Evolutionary conservation across 805 yeast genomes (phyloP), one percentile per base, ranked within the genome.

Genomic region (Ogataea trehalophila): DNA sequence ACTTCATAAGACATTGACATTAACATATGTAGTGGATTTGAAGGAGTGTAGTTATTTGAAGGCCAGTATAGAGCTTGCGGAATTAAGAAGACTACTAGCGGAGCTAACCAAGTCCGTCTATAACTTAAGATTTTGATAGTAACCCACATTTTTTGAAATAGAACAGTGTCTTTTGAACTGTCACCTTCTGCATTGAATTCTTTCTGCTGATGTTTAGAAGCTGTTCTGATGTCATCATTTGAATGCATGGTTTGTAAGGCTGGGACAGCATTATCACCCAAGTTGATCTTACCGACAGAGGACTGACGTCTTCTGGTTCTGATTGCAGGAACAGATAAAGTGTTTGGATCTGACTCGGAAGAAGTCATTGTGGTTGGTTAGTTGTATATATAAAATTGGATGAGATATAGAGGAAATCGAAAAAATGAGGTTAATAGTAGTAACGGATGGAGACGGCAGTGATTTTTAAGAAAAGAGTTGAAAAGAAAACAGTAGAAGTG

Each of bases 231-330:
- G 68, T 47, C 68, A 61, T 68, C 68, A 13, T 77, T 67, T 20
- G 77, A 69, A n/a, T 72, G 67, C 79, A 83, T 80, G 1, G 95
- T 84, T 13, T 87, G 72, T 39, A 88, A 71, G 1, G 85, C 74
- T 2, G 87, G 83, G 2, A 80, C 84, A 7, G 80, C 63, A 14
- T 75, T 80, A 60, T 88, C 95, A 22, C 96, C 96, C 4, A 89
- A 68, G 44, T 80, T 75, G 44, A 88, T 79, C 34, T 77, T 74
- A 3, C 96, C 95, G 15, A 89, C 84, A 0, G 91, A 83, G 1
- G 94, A 83, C 9, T 55, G 52, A 41, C 68, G 55, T 43, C 62
- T 54, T 31, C 58, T 52, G 15, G 47, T 41, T 37, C 42, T 41
- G 6, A 48, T 22, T 26, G 45, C 39, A 31, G 41, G 29, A 1